A percentile compares a stretch with the other conserved stretches of the same genome.
Evolutionary conservation across 2,329 filamentous ascomycete species (phyloP).

Genomic region (Ophiostoma ips): DNA sequence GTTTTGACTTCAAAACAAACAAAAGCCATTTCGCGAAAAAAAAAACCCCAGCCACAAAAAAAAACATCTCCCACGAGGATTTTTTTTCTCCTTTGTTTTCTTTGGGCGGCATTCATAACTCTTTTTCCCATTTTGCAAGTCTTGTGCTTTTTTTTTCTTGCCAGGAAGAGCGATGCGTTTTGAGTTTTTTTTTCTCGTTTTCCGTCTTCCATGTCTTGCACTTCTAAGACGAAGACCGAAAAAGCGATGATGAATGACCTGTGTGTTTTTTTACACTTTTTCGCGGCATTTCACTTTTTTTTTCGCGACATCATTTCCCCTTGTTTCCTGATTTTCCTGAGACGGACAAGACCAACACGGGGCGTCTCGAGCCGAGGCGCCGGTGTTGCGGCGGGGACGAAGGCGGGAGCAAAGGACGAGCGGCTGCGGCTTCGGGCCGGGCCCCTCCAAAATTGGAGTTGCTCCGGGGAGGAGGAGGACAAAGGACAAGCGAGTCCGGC

Average conservation of each 20-base stretch:
- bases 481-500: background rate
- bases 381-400: no score
- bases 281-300: background rate
- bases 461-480: background rate
- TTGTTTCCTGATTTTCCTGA: conserved; percentile 1
- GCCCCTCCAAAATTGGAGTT: no score
- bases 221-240: background rate
- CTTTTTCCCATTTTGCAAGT: background rate
- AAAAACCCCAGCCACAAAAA: background rate
- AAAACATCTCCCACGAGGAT: background rate
- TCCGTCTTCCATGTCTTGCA: background rate
- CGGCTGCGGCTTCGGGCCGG: background rate
- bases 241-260: no score
- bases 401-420: background rate
- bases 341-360: background rate
- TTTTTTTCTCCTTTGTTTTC: background rate
- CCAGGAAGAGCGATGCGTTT: background rate
- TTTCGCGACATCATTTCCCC: no score
- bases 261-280: background rate
- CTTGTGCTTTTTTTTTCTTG: background rate
- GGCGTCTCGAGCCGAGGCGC: background rate
- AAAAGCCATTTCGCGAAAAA: no score
- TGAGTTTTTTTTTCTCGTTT: no score
- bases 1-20: background rate
- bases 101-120: background rate